These are phyloP conservation scores for Uronychia setigera DNA, from an alignment of 73 alveolate species.

Conservation along the genomic window DNA sequence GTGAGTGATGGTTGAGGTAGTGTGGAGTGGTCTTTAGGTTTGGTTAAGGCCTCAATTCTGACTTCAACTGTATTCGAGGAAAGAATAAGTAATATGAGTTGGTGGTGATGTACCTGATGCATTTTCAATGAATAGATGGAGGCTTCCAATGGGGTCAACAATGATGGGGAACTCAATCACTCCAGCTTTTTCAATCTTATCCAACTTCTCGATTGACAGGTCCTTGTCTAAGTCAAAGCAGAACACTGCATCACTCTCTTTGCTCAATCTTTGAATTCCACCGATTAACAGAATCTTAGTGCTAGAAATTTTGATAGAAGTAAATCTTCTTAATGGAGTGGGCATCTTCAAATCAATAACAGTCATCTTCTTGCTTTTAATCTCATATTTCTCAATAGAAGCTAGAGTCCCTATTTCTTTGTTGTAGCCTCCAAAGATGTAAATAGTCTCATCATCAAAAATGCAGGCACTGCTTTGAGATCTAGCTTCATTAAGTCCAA, in stretches of 20 bases:
- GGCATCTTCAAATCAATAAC: constrained; percentile 80
- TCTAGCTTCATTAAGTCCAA: constrained; percentile 84
- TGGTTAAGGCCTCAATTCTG: background rate
- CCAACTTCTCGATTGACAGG: constrained; percentile 65
- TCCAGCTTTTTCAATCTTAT: constrained; percentile 86
- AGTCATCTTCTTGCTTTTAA: constrained; percentile 75
- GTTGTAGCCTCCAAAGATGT: constrained; percentile 97
- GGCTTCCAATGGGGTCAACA: constrained; percentile 90
- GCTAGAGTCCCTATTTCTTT: constrained; percentile 93
- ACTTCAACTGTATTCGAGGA: constrained; percentile 14
- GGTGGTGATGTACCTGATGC: constrained; percentile 97
- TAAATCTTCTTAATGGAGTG: constrained; percentile 92
- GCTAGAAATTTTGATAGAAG: constrained; percentile 76
- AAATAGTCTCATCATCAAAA: constrained; percentile 85
- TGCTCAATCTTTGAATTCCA: constrained; percentile 82
- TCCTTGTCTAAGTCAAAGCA: constrained; percentile 79
- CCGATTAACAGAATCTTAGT: constrained; percentile 85
- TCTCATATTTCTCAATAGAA: constrained; percentile 90
- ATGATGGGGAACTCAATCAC: constrained; percentile 88
- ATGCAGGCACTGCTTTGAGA: constrained; percentile 86
- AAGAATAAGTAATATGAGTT: constrained; percentile 45
- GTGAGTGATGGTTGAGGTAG: constrained; percentile 4
- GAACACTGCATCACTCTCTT: constrained; percentile 84
- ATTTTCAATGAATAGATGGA: constrained; percentile 93
- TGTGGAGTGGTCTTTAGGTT: background rate